Evolutionary conservation across 108 stramenopile species (phyloP).

Genomic region (Skeletonema potamos): DNA sequence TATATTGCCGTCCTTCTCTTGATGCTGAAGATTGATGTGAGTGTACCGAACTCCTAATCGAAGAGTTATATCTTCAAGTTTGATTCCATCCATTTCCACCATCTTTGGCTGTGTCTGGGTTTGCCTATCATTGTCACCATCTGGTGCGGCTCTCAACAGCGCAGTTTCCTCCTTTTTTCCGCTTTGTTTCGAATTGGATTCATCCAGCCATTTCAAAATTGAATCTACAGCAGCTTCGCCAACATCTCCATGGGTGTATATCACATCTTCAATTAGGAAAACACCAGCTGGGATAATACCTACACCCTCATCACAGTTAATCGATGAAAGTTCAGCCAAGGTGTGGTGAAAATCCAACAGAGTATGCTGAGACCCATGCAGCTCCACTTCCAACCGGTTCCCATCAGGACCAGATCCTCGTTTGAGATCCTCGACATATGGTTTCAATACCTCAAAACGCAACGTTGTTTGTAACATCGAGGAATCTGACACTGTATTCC

Average conservation of each 20-base stretch:
- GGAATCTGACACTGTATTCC: background rate
- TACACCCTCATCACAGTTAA: background rate
- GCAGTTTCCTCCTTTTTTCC: background rate
- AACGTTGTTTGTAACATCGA: conserved; percentile 36
- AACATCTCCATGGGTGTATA: conserved; percentile 61
- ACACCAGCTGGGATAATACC: conserved; percentile 40
- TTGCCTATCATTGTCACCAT: conserved; percentile 14
- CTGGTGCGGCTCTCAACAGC: background rate
- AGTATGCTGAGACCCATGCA: conserved; percentile 63
- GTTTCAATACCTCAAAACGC: conserved; percentile 64
- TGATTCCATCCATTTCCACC: conserved; percentile 48
- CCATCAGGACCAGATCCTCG: conserved; percentile 47
- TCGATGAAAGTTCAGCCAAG: conserved; percentile 56
- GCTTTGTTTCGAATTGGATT: background rate
- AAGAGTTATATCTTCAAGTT: conserved; percentile 58
- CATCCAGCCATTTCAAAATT: conserved; percentile 31
- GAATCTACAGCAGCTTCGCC: conserved; percentile 13
- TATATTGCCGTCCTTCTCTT: background rate
- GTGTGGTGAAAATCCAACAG: conserved; percentile 72
- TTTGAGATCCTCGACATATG: conserved; percentile 44
- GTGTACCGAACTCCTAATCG: conserved; percentile 72
- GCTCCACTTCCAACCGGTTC: conserved; percentile 70
- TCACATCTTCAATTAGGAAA: conserved; percentile 76
- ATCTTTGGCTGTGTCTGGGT: conserved; percentile 23
- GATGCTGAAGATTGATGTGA: conserved; percentile 40